These are phyloP conservation scores for Withania somnifera DNA, from an alignment of 305 asterid species.

Conservation along the genomic window DNA sequence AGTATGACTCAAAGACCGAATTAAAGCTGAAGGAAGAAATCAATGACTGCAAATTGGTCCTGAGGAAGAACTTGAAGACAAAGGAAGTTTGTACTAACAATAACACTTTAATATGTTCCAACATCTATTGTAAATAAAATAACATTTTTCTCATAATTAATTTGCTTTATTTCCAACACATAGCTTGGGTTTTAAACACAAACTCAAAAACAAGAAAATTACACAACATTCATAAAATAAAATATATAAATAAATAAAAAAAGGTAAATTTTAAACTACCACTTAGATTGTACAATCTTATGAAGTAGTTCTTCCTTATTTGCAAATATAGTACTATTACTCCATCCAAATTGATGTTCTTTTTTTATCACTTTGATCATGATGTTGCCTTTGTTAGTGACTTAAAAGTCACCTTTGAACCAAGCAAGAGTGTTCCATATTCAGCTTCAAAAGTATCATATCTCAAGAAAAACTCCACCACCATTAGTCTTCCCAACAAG, in stretches of 20 bases:
- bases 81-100: too few relatives aligned
- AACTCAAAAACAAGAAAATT: too few relatives aligned
- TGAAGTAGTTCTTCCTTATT: not conserved
- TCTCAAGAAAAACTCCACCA: constrained; percentile 33
- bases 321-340: not conserved
- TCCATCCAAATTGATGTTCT: too few relatives aligned
- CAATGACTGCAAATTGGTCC: too few relatives aligned
- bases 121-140: not conserved
- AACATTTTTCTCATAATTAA: not conserved
- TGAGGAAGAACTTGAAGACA: too few relatives aligned
- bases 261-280: not conserved
- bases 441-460: constrained; percentile 40
- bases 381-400: constrained; percentile 25
- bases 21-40: too few relatives aligned
- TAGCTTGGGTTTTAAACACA: too few relatives aligned
- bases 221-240: too few relatives aligned
- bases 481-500: constrained; percentile 25
- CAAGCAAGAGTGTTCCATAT: constrained; percentile 18
- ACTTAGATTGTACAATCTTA: not conserved
- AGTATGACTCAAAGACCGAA: too few relatives aligned
- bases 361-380: too few relatives aligned
- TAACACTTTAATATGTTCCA: not conserved
- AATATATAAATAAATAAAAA: not conserved
- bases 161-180: not conserved
- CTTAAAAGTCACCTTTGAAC: constrained; percentile 33